Conservation (phyloP, 2,329 filamentous ascomycete genomes). For the Fusarium vanettenii region DNA sequence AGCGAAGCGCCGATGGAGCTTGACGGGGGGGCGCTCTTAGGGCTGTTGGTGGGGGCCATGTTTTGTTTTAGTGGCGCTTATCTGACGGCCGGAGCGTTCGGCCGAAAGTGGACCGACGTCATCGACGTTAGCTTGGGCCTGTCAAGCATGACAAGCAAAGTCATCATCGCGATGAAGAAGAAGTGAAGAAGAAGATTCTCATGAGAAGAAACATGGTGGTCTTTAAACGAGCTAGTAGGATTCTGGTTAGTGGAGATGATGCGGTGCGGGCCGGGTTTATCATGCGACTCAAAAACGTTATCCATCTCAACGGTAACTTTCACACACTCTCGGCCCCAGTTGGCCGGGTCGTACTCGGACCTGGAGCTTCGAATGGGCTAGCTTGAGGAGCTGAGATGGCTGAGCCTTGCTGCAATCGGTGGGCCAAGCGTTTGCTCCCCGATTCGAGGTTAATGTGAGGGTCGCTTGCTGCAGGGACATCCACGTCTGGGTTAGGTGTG, state of each 20-base stretch:
- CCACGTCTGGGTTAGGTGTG: neutral
- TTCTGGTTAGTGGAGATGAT: neutral
- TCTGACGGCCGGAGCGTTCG: conserved; percentile 19
- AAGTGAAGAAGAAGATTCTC: neutral
- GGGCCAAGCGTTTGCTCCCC: neutral
- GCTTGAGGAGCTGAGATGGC: neutral
- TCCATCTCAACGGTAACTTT: neutral
- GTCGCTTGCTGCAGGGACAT: neutral
- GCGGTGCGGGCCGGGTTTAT: conserved; percentile 29
- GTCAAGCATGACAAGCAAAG: neutral
- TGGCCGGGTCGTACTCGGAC: neutral
- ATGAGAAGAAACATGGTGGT: neutral
- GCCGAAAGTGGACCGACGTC: conserved; percentile 22
- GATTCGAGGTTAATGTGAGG: neutral
- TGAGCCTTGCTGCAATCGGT: neutral
- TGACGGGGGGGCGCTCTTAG: conserved; percentile 21
- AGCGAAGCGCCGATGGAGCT: conserved; percentile 20
- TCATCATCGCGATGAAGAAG: neutral
- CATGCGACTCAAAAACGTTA: conserved; percentile 8
- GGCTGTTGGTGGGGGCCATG: conserved; percentile 16
- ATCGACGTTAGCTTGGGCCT: neutral
- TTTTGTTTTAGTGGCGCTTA: conserved; percentile 4
- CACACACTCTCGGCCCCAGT: neutral
- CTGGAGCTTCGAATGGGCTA: neutral
- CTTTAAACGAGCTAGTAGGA: neutral